Percentiles rank a stretch among this genome's conserved stretches.
These are phyloP conservation scores for Amanita pseudoporphyria DNA, from an alignment of 768 basidiomycete genomes.

Conservation along the genomic window DNA sequence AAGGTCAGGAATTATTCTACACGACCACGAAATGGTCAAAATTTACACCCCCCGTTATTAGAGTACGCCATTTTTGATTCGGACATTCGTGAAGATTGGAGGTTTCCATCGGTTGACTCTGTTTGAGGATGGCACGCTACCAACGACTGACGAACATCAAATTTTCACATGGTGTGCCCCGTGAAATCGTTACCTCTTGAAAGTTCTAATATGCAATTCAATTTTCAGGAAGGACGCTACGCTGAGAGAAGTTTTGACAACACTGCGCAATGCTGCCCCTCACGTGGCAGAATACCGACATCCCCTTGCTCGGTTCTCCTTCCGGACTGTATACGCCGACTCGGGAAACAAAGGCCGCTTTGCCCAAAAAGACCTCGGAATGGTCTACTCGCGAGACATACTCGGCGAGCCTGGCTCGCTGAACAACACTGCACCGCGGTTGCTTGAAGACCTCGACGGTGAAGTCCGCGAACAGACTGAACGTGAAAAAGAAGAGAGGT, in stretches of 20 bases:
- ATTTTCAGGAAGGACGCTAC: constrained; percentile 69
- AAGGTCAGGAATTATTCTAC: constrained; percentile 28
- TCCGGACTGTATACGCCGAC: constrained; percentile 74
- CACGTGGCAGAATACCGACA: constrained; percentile 65
- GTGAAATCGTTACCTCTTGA: not conserved
- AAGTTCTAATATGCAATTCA: not conserved
- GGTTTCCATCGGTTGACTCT: constrained; percentile 63
- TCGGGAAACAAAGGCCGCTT: constrained; percentile 61
- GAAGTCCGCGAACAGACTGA: constrained; percentile 27
- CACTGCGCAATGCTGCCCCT: constrained; percentile 64
- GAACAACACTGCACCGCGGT: constrained; percentile 44
- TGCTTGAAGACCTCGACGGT: constrained; percentile 41
- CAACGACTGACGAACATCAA: constrained; percentile 75
- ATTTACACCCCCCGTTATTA: not conserved
- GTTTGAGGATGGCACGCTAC: constrained; percentile 71
- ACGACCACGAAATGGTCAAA: not conserved
- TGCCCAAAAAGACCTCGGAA: constrained; percentile 70
- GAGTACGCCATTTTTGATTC: constrained; percentile 77
- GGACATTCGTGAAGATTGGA: constrained; percentile 79
- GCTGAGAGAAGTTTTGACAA: constrained; percentile 67
- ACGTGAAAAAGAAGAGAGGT: constrained; percentile 53
- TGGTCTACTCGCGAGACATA: constrained; percentile 77
- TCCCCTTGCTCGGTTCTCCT: constrained; percentile 73
- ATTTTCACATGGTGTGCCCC: constrained; percentile 65
- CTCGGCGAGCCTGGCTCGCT: constrained; percentile 69